Conservation (phyloP, 345 rosid species). For the Euphorbia peplus region DNA sequence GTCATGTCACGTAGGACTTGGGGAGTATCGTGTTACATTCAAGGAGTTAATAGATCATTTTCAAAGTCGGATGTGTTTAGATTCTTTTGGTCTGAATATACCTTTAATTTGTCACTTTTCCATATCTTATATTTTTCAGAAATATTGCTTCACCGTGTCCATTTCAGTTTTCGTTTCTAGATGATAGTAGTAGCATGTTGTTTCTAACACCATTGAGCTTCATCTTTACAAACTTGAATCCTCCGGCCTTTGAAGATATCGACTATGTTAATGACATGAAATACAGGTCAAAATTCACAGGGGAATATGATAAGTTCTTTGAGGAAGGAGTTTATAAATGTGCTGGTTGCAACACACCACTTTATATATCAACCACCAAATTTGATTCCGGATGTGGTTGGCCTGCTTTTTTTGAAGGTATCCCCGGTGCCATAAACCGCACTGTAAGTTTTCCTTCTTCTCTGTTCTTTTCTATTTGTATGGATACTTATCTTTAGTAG, state of each 20-base stretch:
- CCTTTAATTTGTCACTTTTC: no score
- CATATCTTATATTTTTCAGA: no score
- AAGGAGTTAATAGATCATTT: no score
- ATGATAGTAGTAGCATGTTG: background rate
- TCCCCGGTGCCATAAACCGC: conserved; percentile 28
- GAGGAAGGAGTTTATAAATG: conserved; percentile 22
- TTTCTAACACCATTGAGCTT: background rate
- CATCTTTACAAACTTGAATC: background rate
- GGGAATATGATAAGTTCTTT: conserved; percentile 31
- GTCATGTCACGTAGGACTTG: no score
- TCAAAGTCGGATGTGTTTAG: no score
- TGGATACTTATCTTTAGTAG: no score
- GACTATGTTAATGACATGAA: background rate
- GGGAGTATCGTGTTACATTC: no score
- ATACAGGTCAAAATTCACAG: conserved; percentile 21
- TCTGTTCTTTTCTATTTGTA: no score
- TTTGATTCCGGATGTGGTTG: conserved; percentile 31
- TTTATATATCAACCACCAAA: conserved; percentile 24
- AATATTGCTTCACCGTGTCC: no score
- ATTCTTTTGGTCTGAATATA: no score
- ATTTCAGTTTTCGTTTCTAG: no score
- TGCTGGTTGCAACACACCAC: conserved; percentile 29
- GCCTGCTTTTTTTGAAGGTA: conserved; percentile 31
- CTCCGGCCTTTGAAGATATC: background rate
- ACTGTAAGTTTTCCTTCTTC: conserved; percentile 12